Conservation (phyloP, 768 basidiomycete species). For the Hypholoma fasciculare region DNA sequence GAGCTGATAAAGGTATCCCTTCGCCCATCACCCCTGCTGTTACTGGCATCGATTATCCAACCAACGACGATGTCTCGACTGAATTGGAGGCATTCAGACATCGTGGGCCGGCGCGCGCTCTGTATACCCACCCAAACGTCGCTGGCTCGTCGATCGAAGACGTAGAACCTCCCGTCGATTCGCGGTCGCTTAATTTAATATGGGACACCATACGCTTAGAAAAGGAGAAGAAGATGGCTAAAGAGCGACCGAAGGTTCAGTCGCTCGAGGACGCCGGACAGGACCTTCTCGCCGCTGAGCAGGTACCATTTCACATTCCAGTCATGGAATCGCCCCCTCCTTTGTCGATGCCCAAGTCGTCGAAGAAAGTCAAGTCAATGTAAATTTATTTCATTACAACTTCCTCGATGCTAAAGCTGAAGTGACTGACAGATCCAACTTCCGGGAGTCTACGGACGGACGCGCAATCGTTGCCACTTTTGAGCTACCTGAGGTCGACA, state of each 20-base stretch:
- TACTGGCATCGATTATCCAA: slow-evolving; percentile 49
- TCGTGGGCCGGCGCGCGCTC: slow-evolving; percentile 21
- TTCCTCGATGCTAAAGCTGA: slow-evolving; percentile 5
- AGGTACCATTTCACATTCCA: slow-evolving; percentile 36
- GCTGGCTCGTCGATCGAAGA: slow-evolving; percentile 45
- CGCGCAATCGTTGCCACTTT: slow-evolving; percentile 71
- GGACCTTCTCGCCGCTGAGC: slow-evolving; percentile 33
- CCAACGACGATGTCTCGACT: slow-evolving; percentile 36
- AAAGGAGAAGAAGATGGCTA: slow-evolving; percentile 68
- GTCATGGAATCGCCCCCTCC: slow-evolving; percentile 35
- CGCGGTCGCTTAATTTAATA: slow-evolving; percentile 52
- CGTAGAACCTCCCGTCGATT: slow-evolving; percentile 39
- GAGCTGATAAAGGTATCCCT: slow-evolving; percentile 28
- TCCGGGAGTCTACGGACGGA: slow-evolving; percentile 72
- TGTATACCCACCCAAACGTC: slow-evolving; percentile 39
- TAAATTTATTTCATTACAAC: slow-evolving; percentile 22
- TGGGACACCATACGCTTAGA: slow-evolving; percentile 66
- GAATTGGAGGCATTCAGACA: slow-evolving; percentile 33
- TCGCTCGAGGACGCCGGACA: slow-evolving; percentile 54
- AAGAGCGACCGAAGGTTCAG: slow-evolving; percentile 68
- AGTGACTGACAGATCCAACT: slow-evolving; percentile 50
- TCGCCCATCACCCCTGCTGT: slow-evolving; percentile 47
- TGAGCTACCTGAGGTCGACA: slow-evolving; percentile 67
- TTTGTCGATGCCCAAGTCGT: slow-evolving; percentile 37
- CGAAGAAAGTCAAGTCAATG: slow-evolving; percentile 67